Conservation (phyloP, 345 rosid genomes). For the Kandelia obovata region DNA sequence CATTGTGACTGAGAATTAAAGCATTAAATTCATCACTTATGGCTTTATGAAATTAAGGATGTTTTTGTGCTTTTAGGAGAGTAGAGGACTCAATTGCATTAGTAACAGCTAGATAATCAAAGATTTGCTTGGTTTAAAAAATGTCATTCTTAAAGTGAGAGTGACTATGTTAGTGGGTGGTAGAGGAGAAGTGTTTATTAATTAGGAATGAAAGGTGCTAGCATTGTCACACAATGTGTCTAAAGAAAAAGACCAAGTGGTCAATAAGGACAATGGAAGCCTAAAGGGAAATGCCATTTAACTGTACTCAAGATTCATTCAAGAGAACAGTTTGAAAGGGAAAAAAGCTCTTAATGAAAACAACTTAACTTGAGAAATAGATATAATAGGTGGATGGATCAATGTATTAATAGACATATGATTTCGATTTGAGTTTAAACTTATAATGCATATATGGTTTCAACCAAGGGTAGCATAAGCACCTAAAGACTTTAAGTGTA, state of each 20-base stretch:
- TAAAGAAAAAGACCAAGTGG: background rate
- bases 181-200: background rate
- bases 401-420: background rate
- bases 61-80: background rate
- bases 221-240: background rate
- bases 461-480: background rate
- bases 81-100: background rate
- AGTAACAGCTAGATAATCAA: background rate
- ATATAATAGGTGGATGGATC: background rate
- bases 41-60: background rate
- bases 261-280: background rate
- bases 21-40: slow-evolving; percentile 1
- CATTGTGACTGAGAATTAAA: background rate
- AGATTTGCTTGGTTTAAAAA: background rate
- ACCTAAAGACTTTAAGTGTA: background rate
- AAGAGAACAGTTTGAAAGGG: background rate
- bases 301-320: background rate
- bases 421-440: background rate
- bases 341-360: background rate
- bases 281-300: background rate
- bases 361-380: background rate
- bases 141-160: background rate
- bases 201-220: too few species aligned
- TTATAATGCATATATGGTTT: background rate
- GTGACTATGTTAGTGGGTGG: background rate